Evolutionary conservation across 2,329 filamentous ascomycete genomes (phyloP), one percentile per base, ranked within the genome.

Genomic region (Fusarium xylarioides): DNA sequence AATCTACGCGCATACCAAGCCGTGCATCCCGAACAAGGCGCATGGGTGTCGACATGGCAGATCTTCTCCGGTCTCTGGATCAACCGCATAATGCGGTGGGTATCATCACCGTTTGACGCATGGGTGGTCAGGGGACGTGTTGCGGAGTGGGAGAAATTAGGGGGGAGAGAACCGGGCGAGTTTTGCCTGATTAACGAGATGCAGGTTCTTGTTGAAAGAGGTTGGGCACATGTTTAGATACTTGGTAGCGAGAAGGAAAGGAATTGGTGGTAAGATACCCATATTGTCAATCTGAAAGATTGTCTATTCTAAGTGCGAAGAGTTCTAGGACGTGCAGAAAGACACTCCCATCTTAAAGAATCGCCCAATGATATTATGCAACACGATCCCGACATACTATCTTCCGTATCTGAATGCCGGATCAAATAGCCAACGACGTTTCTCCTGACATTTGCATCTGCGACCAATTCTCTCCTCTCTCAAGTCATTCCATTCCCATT

Each of bases 111-210:
- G 26, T 76, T 82, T 35, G 79, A 82, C 42, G 54, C 68, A 16
- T 80, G 78, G 73, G 79, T 79, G 49, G 80, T 87, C 14, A 76
- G 78, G 12, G 79, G 76, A 28, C 83, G 85, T 77, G 73, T 85
- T 46, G 67, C 73, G 23, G 76, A 77, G 23, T 86, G 85, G 81
- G 78, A 83, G 66, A 81, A 76, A 61, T 70, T 73, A 43, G 78
- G 81, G 18, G 81, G 81, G 18, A 71, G 79, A 18, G 87, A 89
- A 77, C 80, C 80, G 8, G 88, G 88, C 12, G 79, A 80, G 52
- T 84, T 86, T 66, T 91, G 89, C 73, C 76, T 90, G 74, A 86
- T 91, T 52, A 87, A 90, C 74, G 89, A 91, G 81, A 90, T 89
- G 86, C 89, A 91, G 76, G 86, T 91, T 28, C 78, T 91, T 63